These are phyloP conservation scores for Vitellaria paradoxa DNA, from an alignment of 179 eudicot species.

Conservation along the genomic window DNA sequence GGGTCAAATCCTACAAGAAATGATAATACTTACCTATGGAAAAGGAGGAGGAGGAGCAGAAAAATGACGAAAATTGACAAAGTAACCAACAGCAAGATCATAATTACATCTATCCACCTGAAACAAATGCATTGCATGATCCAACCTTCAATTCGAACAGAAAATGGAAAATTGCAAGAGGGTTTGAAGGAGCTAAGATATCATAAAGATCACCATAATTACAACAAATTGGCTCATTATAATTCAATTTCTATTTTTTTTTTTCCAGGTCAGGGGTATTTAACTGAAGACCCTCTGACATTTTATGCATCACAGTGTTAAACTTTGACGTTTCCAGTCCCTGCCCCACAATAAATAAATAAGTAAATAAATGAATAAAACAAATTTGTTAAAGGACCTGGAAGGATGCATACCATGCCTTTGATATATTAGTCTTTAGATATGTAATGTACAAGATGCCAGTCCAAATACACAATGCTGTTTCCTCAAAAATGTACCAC, in stretches of 20 bases:
- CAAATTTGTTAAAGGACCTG: background rate
- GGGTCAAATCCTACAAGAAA: background rate
- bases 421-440: constrained; percentile 56
- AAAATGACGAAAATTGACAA: constrained; percentile 62
- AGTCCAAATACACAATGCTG: constrained; percentile 88
- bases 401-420: constrained; percentile 59
- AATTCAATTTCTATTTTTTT: too few species aligned
- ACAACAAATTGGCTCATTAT: background rate
- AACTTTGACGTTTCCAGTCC: too few species aligned
- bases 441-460: constrained; percentile 62
- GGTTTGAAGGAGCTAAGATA: background rate
- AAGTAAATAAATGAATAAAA: too few species aligned
- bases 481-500: constrained; percentile 91
- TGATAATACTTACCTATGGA: constrained; percentile 60
- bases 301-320: too few species aligned
- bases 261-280: too few species aligned
- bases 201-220: background rate
- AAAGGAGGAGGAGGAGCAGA: constrained; percentile 69
- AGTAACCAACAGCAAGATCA: constrained; percentile 59
- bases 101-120: constrained; percentile 85
- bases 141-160: background rate
- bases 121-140: constrained; percentile 20
- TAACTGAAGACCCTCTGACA: too few species aligned
- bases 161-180: background rate
- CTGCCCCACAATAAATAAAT: too few species aligned